Conservation (phyloP, 441 rosid genomes). For the Croton setiger region DNA sequence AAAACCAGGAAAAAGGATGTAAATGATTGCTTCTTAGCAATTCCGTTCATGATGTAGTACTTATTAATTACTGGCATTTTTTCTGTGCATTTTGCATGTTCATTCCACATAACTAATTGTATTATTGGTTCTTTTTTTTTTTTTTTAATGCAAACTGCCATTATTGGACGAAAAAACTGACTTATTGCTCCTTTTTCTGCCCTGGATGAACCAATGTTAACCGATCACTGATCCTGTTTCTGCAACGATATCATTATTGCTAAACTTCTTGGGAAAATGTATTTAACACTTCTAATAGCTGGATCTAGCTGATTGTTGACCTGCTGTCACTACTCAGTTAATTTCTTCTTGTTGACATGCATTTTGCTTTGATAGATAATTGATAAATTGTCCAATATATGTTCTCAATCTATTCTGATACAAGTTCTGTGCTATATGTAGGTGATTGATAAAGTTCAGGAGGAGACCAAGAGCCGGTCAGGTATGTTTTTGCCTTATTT, state of each 20-base stretch:
- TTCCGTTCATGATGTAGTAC: neutral
- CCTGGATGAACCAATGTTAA: neutral
- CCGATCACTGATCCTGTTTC: neutral
- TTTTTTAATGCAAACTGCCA: neutral
- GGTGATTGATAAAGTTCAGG: conserved; percentile 85
- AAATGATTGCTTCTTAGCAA: neutral
- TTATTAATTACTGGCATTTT: neutral
- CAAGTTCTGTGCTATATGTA: conserved; percentile 14
- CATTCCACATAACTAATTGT: neutral
- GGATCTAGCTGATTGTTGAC: neutral
- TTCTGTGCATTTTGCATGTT: neutral
- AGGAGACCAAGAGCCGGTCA: conserved; percentile 62
- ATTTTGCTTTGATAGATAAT: neutral
- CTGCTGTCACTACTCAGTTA: neutral
- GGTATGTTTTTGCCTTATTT: conserved; percentile 30
- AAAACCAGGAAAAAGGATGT: neutral
- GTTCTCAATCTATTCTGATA: neutral
- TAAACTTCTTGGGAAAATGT: neutral
- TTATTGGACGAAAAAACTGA: neutral
- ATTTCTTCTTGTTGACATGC: neutral
- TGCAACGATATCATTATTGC: neutral
- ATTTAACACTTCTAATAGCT: neutral
- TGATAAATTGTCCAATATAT: neutral
- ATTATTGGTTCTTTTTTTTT: neutral
- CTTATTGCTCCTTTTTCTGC: neutral